phyloP scores from a whole-genome alignment of 78 protist genomes.

The Tieghemostelium lacteum region DNA sequence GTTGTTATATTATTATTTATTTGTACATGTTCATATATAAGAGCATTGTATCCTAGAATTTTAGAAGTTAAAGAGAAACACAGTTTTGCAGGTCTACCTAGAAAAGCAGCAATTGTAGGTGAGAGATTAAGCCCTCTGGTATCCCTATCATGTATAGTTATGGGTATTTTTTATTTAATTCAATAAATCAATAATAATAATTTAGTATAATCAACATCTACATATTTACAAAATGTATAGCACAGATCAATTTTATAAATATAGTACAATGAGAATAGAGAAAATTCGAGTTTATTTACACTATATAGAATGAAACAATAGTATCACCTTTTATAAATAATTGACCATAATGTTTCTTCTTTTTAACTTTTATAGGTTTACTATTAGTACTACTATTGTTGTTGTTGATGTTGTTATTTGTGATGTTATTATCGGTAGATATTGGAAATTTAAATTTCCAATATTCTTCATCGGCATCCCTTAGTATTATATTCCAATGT shows the following conservation, averaged over 20 bases:
- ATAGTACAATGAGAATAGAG: background rate
- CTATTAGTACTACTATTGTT: background rate
- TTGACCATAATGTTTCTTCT: conserved; percentile 55
- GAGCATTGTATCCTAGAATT: conserved; percentile 41
- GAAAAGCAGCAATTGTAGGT: conserved; percentile 88
- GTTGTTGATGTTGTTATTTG: background rate
- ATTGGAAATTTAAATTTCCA: background rate
- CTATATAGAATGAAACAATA: conserved; percentile 28
- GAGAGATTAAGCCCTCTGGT: conserved; percentile 88
- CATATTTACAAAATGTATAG: no score
- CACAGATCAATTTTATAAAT: no score
- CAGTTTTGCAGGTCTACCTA: conserved; percentile 77
- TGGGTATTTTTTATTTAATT: conserved; percentile 72
- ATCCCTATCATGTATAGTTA: conserved; percentile 72
- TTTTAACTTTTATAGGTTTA: background rate
- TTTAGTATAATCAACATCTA: no score
- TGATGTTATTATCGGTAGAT: conserved; percentile 1
- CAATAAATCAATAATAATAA: background rate
- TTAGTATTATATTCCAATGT: conserved; percentile 44
- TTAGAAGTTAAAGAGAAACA: conserved; percentile 73
- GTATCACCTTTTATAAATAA: conserved; percentile 64
- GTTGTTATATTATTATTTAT: conserved; percentile 80
- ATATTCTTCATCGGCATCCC: conserved; percentile 68
- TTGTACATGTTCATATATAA: conserved; percentile 85
- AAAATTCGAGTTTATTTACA: background rate